Base-by-base conservation (phyloP, 129 eudicot species). In the Saussurea involucrata region DNA sequence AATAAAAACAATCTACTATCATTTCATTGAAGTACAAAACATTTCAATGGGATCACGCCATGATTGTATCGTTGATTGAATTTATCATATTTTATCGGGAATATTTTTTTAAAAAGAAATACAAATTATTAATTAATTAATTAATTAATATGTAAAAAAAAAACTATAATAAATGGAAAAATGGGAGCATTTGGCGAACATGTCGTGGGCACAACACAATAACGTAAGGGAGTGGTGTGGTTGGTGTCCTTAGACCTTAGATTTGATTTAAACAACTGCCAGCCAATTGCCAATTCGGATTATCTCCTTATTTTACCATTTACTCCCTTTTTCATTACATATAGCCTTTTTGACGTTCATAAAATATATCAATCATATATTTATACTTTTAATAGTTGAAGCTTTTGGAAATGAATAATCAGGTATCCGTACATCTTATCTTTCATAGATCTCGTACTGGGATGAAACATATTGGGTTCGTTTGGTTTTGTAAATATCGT, bases 171-270 rank as follows among this genome's bases (percentile, higher is more conserved):
- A 37, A 61, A 79, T 12, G 69, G 65, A 63, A 71, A 61, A 27
- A 49, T 31, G 66, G 4, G 72, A 42, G 72, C 49, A 71, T 69
- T 71, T 79, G 83, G 78, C 78, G 83, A 79, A 72, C 83, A 72
- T 72, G 73, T 79, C 83, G 83, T 79, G 83, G 77, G 72, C 65
- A 71, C 77, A 71, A 71, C 65, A 71, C 77, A 71, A 71, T 79
- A 71, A 71, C 83, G 83, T 79, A 44, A 79, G 77, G 64, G 83
- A 63, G 77, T 71, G 83, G 72, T 31, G 73, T 60, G 5, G 25
- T 70, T n/a, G n/a, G n/a, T n/a, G n/a, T n/a, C n/a, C n/a, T n/a
- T n/a, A n/a, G 37, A 40, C 57, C 25, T 79, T 40, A 4, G 40
- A 42, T 63, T 42, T 61, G 12, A 72, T 72, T 71, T 72, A 79